phyloP scores from a whole-genome alignment of 106 monocot genomes.

The Allium cepa region DNA sequence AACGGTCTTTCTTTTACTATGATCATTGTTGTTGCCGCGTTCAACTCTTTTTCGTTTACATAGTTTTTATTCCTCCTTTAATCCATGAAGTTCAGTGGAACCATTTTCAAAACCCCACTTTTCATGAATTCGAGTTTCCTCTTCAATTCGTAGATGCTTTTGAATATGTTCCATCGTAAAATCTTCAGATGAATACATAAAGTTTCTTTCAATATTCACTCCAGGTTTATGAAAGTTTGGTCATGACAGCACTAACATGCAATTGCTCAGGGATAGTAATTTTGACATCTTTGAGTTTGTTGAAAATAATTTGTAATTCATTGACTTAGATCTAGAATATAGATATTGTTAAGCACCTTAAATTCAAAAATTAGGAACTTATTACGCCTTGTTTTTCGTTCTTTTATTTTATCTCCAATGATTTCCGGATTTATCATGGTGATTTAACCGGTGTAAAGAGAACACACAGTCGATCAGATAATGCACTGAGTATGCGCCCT shows the following conservation, averaged over 20 bases:
- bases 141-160: constrained; percentile 4
- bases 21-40: background rate
- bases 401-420: constrained; percentile 5
- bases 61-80: background rate
- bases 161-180: constrained; percentile 5
- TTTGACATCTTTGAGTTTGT: constrained; percentile 10
- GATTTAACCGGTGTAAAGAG: background rate
- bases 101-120: background rate
- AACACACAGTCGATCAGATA: constrained; percentile 1
- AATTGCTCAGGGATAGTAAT: constrained; percentile 1
- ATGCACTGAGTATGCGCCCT: constrained; percentile 4
- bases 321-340: background rate
- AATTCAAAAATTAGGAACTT: constrained; percentile 4
- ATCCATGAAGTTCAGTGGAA: background rate
- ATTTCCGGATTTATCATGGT: constrained; percentile 11
- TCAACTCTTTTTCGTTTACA: background rate
- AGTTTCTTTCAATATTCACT: constrained; percentile 13
- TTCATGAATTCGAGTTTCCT: background rate
- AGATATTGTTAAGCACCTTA: background rate
- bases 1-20: background rate
- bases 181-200: background rate
- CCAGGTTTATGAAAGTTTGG: background rate
- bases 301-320: constrained; percentile 8
- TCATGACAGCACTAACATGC: constrained; percentile 7
- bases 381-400: constrained; percentile 1